A percentile compares a stretch with the other conserved stretches of the same genome.
Evolutionary conservation across 2,329 filamentous ascomycete species (phyloP).

Genomic region (Fusarium acutatum): DNA sequence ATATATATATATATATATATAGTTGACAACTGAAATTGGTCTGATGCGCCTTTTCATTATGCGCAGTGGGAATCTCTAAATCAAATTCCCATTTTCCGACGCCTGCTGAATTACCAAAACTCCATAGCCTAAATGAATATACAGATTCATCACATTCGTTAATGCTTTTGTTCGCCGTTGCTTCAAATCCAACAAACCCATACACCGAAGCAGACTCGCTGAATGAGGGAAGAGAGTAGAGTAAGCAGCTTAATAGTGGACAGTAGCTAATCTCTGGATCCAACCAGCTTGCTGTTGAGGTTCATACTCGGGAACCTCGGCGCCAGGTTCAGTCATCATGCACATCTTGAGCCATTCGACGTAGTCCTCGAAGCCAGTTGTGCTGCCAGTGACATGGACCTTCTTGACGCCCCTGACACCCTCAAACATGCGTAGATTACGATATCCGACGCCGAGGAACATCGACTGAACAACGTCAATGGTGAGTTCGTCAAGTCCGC

Average conservation of each 20-base stretch:
- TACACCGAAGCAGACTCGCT: background rate
- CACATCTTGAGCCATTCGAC: constrained; percentile 50
- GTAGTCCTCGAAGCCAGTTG: constrained; percentile 54
- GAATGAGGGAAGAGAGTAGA: background rate
- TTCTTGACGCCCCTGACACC: constrained; percentile 51
- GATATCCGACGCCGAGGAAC: constrained; percentile 50
- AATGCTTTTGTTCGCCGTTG: constrained; percentile 14
- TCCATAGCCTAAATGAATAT: constrained; percentile 5
- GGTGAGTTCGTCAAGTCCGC: constrained; percentile 50
- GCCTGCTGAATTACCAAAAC: constrained; percentile 12
- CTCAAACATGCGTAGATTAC: constrained; percentile 53
- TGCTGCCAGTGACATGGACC: constrained; percentile 50
- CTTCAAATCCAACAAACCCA: background rate
- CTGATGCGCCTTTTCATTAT: background rate
- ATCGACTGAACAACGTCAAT: constrained; percentile 50
- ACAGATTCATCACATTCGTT: constrained; percentile 17
- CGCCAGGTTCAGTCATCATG: constrained; percentile 47
- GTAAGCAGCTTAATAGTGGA: constrained; percentile 30
- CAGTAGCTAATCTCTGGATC: constrained; percentile 34
- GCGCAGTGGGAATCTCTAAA: constrained; percentile 9
- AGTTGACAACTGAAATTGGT: background rate
- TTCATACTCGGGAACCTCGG: constrained; percentile 31
- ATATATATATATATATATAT: too few species aligned
- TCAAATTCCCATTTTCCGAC: constrained; percentile 1
- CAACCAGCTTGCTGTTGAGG: constrained; percentile 32